Evolutionary conservation across 2,329 filamentous ascomycete species (phyloP), one percentile per base, ranked within the genome.

Genomic region (Trichoderma gracile): DNA sequence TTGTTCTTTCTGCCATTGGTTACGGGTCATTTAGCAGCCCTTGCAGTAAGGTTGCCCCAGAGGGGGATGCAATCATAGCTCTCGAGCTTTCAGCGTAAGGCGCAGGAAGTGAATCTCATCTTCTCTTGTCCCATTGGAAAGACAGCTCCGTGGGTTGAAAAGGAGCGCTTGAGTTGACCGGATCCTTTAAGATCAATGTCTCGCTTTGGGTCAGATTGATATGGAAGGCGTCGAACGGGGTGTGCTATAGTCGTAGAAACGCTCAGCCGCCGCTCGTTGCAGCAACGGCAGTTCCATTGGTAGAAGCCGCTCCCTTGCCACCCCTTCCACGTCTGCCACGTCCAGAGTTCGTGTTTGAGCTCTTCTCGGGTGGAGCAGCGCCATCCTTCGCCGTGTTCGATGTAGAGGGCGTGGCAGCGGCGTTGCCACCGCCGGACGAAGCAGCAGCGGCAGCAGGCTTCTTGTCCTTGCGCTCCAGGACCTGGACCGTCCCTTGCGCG

Each of bases 401-500:
- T 64, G 30, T 67, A 68, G 45, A 67, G 62, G 25, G 65, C 65
- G 53, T 67, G 62, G 64, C 68, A 65, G 46, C 67, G 12, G 56
- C 21, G 68, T 45, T 65, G 10, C 72, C 49, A 17, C 54, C 45
- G 15, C 57, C 65, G 15, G 65, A 52, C 19, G 68, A 68, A 9
- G 56, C 60, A 10, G 64, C 46, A 40, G 69, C 68, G 5, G 25
- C 25, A 25, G 71, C 67, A 12, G 76, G 73, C 67, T 80, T 81
- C 72, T 81, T 81, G 53, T 91, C 89, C 74, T 91, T 92, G 56
- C 90, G 85, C 78, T 97, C 93, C 25, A 96, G 79, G 1, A 98
- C 90, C 68, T 96, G 91, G 2, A 98, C 92, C 10, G 89, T 89
- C 7, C 91, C 93, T 73, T 96, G 90, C 0, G 90, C 93, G 12